Percentiles rank a stretch among this genome's conserved stretches.
Evolutionary conservation across 305 asterid species (phyloP).

Genomic region (Petunia hybrid): DNA sequence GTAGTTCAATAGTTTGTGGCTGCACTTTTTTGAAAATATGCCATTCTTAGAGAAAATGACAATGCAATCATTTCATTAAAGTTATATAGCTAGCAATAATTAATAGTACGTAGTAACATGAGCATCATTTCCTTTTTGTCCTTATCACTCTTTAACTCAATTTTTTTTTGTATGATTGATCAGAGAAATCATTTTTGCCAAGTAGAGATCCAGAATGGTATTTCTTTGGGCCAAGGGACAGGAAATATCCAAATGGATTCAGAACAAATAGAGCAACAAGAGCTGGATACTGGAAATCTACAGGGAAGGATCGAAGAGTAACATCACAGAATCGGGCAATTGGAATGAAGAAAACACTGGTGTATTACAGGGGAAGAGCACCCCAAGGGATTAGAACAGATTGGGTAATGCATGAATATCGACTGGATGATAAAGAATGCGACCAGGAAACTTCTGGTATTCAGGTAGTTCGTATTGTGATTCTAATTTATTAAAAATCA

Average conservation of each 20-base stretch:
- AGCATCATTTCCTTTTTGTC: neutral
- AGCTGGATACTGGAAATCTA: conserved; percentile 95
- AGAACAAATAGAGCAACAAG: conserved; percentile 91
- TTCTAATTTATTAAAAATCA: neutral
- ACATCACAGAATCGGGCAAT: conserved; percentile 70
- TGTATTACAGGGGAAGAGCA: conserved; percentile 86
- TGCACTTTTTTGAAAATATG: neutral
- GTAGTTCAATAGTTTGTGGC: neutral
- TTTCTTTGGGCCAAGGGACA: conserved; percentile 94
- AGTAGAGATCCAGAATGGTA: conserved; percentile 98
- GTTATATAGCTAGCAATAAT: neutral
- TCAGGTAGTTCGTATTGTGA: conserved; percentile 81
- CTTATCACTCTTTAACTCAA: neutral
- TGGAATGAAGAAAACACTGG: conserved; percentile 96
- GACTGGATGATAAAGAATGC: conserved; percentile 85
- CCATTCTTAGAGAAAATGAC: neutral
- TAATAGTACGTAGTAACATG: neutral
- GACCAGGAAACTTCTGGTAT: conserved; percentile 77
- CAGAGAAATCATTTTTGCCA: conserved; percentile 91
- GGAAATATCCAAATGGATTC: conserved; percentile 95
- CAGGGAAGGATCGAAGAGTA: conserved; percentile 88
- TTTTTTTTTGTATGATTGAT: neutral
- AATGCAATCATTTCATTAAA: neutral
- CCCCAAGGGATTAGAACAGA: conserved; percentile 92
- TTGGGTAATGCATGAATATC: conserved; percentile 97